phyloP scores from a whole-genome alignment of 2,329 filamentous ascomycete genomes.

The Colletotrichum chlorophyti region DNA sequence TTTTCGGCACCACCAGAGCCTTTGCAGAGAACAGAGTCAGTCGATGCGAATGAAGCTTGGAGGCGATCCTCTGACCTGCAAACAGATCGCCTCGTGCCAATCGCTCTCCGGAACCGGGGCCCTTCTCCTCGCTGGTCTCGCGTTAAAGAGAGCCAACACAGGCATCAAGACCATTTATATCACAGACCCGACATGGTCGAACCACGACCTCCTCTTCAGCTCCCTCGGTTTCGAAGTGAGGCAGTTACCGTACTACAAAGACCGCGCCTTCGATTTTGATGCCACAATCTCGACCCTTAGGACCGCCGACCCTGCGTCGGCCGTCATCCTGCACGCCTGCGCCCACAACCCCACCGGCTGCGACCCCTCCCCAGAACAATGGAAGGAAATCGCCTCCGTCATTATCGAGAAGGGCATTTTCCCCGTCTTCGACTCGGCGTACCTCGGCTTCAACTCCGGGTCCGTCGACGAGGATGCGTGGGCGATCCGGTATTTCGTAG shows the following conservation, averaged over 20 bases:
- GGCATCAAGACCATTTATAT: conserved; percentile 41
- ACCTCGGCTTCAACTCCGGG: conserved; percentile 42
- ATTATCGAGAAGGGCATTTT: conserved; percentile 34
- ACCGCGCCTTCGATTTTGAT: conserved; percentile 40
- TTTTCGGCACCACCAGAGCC: conserved; percentile 36
- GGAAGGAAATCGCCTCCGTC: conserved; percentile 37
- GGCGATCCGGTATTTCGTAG: conserved; percentile 41
- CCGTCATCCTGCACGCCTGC: conserved; percentile 48
- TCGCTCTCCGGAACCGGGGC: conserved; percentile 49
- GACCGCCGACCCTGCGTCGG: conserved; percentile 33
- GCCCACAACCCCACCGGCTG: conserved; percentile 51
- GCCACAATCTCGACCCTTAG: conserved; percentile 36
- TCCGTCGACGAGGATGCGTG: conserved; percentile 40
- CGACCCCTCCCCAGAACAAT: conserved; percentile 44
- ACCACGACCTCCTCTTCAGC: conserved; percentile 45
- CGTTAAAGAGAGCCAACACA: conserved; percentile 35
- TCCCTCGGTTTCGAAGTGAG: conserved; percentile 41
- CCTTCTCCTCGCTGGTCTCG: conserved; percentile 41
- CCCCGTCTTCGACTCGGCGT: conserved; percentile 42
- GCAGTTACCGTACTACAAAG: conserved; percentile 44
- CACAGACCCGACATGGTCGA: conserved; percentile 49
- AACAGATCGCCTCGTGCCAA: conserved; percentile 43
- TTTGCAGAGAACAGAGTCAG: conserved; percentile 38
- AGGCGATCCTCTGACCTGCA: conserved; percentile 54
- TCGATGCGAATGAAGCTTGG: conserved; percentile 33